Evolutionary conservation across 2,329 filamentous ascomycete genomes (phyloP), one percentile per base, ranked within the genome.

Genomic region (Calonectria pseudoturangicola): DNA sequence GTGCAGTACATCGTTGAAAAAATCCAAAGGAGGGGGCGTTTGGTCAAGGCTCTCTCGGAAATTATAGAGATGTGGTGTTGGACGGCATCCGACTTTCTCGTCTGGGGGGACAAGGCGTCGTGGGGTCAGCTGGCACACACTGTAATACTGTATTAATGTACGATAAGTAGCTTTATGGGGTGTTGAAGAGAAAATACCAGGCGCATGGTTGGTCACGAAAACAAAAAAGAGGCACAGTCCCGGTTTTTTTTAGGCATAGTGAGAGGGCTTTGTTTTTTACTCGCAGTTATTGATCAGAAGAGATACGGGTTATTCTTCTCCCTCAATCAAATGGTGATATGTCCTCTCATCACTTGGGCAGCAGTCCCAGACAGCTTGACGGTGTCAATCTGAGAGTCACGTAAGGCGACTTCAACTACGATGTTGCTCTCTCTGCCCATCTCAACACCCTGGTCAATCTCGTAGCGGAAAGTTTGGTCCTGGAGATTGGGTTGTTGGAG

Each of bases 381-480:
- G 10, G 73, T 73, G 45, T 80, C 75, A 48, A 85, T 79, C 47
- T 79, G 73, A 27, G 78, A 76, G 68, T 79, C 81, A 58, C 82
- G 81, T 45, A 82, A 66, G 43, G 71, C 75, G n/a, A 89, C 84
- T 68, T 88, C 85, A 43, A 90, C 86, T 47, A 81, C 77, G 60
- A 91, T 90, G 62, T 87, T 83, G 77, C 89, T 91, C 81, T 84
- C 84, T 75, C 91, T 83, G 7, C 91, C 92, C 89, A 93, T 93
- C 83, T 94, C 92, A 12, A 93, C 90, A 0, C 92, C 92, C 83
- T 94, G 92, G 71, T 89, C 89, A 74, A 93, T 84, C 70, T 87
- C 84, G 75, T 89, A 92, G 67, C 81, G 84, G 54, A 81, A 81
- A 56, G 75, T 68, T 76, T 81, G 28, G 80, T 81, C 27, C 78